Evolutionary conservation across 441 rosid species (phyloP).

Genomic region (Flueggea neowawraea): DNA sequence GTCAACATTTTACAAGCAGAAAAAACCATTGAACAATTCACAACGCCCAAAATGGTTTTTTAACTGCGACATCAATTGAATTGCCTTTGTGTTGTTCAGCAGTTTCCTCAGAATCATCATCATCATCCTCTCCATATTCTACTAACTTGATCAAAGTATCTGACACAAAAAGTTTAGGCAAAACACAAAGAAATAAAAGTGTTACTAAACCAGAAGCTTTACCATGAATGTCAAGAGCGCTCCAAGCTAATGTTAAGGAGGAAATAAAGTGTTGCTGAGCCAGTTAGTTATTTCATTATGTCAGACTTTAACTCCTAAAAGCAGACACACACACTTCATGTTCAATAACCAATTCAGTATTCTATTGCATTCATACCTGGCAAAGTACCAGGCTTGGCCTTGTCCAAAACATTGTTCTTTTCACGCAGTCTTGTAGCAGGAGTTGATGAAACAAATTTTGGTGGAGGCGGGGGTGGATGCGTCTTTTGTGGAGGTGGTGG

Average conservation of each 20-base stretch:
- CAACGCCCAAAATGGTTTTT: conserved; percentile 75
- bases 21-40: conserved; percentile 16
- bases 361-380: conserved; percentile 41
- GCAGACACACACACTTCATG: too few species aligned
- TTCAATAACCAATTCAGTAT: not conserved
- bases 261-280: not conserved
- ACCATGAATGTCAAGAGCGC: not conserved
- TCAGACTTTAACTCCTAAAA: not conserved
- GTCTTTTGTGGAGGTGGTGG: conserved; percentile 33
- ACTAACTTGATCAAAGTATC: conserved; percentile 87
- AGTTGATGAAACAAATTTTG: conserved; percentile 39
- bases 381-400: conserved; percentile 34
- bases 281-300: not conserved
- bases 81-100: conserved; percentile 26
- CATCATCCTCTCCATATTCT: conserved; percentile 88
- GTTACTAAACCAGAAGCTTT: conserved; percentile 1
- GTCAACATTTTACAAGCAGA: not conserved
- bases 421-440: conserved; percentile 23
- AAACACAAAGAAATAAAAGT: not conserved
- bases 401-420: conserved; percentile 18
- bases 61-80: conserved; percentile 15
- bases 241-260: not conserved
- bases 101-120: conserved; percentile 30
- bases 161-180: conserved; percentile 27
- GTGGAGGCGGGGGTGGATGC: conserved; percentile 29